Evolutionary conservation across 1,139 yeast species (phyloP), one percentile per base, ranked within the genome.

Genomic region (Magnusiomyces paraingens): DNA sequence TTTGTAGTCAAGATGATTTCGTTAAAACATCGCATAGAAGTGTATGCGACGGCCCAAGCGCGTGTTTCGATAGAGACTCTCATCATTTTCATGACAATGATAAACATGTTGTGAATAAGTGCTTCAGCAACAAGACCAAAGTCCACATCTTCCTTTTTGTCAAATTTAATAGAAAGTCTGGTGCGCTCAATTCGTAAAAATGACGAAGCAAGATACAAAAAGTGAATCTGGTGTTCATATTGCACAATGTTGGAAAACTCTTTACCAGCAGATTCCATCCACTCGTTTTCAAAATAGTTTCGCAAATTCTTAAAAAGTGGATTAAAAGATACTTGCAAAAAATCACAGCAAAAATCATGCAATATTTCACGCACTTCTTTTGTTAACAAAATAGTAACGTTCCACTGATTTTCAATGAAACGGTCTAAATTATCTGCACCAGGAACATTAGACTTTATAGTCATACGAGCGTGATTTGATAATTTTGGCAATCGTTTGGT

Each of bases 301-400:
- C 86, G 74, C 11, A 83, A 69, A 20, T 78, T 71, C 41, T 73
- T 73, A 46, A 86, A 73, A 42, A 90, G 68, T 35, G 81, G 82
- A 63, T 88, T 87, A 70, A 87, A 89, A 22, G 91, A 82, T 15
- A 90, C 86, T 52, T 88, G 90, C 3, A 81, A 70, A 60, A 91
- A 84, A 54, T 80, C 80, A 20, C 76, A 67, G 39, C 81, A 77
- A 61, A 85, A 84, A 6, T 62, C 14, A 11, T 8, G 32, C 32
- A 26, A 8, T 5, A 26, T 8, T 8, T 8, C 32, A 26, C 32
- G 32, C 8, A 26, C 32, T 26, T 26, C 32, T 8, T 26, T 26
- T 26, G 32, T 26, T 8, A 26, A 26, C 8, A 26, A 26, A 26
- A 26, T 26, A 8, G 32, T 26, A 26, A 26, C 32, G 8, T 26